Base-by-base conservation (phyloP, 2,329 filamentous ascomycete species). In the Ophiostoma sp. region DNA sequence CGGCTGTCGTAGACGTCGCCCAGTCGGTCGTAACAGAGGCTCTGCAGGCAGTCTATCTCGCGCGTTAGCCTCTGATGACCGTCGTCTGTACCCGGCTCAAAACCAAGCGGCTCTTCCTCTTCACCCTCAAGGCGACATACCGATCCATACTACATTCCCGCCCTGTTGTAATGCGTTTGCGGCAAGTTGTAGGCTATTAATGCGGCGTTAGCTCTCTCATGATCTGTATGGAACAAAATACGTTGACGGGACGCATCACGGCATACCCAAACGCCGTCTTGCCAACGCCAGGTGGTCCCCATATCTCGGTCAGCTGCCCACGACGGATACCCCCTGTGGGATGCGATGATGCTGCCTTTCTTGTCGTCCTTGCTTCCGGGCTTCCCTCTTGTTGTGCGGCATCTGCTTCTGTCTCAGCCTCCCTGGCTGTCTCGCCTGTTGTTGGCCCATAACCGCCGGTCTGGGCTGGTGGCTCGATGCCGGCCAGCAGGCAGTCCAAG, bases 231-330 rank as follows among this genome's bases (percentile, higher is more conserved):
- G 19, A 15, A 36, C 33, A 36, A 36, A 36, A 8, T n/a, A n/a
- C n/a, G n/a, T n/a, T 64, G 33, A 19, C 4, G 63, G 9, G 17
- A 33, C 8, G 15, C 15, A 33, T 36, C 7, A 19, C 28, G 25
- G 83, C 89, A 83, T 85, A 95, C 92, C 91, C 92, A 77, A 98
- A 84, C 15, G 91, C 87, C 3, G 94, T 97, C 85, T 97, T 98
- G 39, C 95, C 95, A 33, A 89, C 89, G 1, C 94, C 95, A 9
- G 93, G 92, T 12, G 95, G 94, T 0, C 95, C 95, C 88, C 93
- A 97, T 69, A 97, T 84, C 81, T 98, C 95, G 3, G 92, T 93
- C 57, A 97, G 86, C 80, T 94, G 92, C 17, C 94, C 93, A 73
- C 90, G 89, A 74, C 87, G 87, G 66, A 97, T 85, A 3, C 94